These are phyloP conservation scores for Neofusicoccum sp. DNA, from an alignment of 2,329 filamentous ascomycete genomes.

Conservation along the genomic window DNA sequence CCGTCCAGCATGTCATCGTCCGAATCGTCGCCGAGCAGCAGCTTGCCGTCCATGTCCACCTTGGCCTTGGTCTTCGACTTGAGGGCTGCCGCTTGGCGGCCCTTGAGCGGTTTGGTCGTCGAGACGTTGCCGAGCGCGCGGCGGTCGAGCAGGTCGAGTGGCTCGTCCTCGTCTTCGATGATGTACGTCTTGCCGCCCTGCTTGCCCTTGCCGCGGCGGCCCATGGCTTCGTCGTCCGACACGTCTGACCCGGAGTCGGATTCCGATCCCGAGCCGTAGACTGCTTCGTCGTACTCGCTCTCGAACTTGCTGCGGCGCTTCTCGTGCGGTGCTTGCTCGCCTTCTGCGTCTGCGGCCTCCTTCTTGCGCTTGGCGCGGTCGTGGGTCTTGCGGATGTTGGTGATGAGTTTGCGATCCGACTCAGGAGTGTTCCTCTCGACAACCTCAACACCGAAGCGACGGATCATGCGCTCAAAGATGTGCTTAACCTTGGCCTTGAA, in stretches of 20 bases:
- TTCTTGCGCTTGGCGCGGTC: conserved; percentile 90
- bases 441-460: conserved; percentile 79
- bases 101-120: conserved; percentile 74
- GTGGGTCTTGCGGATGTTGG: conserved; percentile 92
- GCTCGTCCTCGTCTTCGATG: conserved; percentile 90
- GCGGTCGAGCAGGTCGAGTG: conserved; percentile 87
- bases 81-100: conserved; percentile 51
- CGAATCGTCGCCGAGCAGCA: conserved; percentile 64
- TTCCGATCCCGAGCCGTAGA: conserved; percentile 68
- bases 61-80: conserved; percentile 58
- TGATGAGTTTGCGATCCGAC: conserved; percentile 81
- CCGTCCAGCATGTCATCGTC: conserved; percentile 47
- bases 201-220: conserved; percentile 44
- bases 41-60: conserved; percentile 74
- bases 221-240: conserved; percentile 57
- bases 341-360: conserved; percentile 56
- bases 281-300: conserved; percentile 92
- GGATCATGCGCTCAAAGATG: conserved; percentile 90
- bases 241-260: conserved; percentile 57
- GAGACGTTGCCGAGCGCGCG: conserved; percentile 90
- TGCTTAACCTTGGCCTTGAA: conserved; percentile 98
- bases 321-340: conserved; percentile 27
- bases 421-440: conserved; percentile 82
- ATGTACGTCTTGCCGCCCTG: conserved; percentile 74
- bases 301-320: conserved; percentile 67